phyloP scores from a whole-genome alignment of 257 asterid species.

The Handroanthus guayacan region DNA sequence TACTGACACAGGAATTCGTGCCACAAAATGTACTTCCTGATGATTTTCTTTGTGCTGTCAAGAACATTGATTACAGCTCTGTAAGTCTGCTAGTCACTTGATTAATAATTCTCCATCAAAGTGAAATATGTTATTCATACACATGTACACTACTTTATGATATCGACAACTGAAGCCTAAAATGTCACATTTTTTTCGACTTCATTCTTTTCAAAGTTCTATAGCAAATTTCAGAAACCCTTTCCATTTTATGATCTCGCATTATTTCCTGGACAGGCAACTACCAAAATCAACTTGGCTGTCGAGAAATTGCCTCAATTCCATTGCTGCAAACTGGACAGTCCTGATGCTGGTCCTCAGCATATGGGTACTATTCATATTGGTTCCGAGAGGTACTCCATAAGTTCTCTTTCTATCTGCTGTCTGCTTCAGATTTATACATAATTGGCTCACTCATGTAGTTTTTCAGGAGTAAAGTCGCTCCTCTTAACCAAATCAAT shows the following conservation, averaged over 20 bases:
- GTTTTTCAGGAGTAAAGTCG: slow-evolving; percentile 8
- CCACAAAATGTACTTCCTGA: slow-evolving; percentile 77
- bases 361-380: slow-evolving; percentile 96
- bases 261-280: slow-evolving; percentile 67
- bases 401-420: slow-evolving; percentile 11
- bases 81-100: slow-evolving; percentile 57
- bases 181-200: not conserved
- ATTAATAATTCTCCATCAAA: not conserved
- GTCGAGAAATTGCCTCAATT: slow-evolving; percentile 81
- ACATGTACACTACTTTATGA: not conserved
- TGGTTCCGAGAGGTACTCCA: slow-evolving; percentile 82
- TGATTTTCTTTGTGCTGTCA: slow-evolving; percentile 70
- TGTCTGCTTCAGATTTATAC: slow-evolving; percentile 29
- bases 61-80: slow-evolving; percentile 84
- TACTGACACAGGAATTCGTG: slow-evolving; percentile 74
- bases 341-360: slow-evolving; percentile 83
- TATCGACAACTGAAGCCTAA: not conserved
- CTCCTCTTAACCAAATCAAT: not conserved
- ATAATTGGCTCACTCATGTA: not conserved
- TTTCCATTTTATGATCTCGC: not conserved
- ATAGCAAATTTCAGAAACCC: not conserved
- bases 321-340: slow-evolving; percentile 66
- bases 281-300: slow-evolving; percentile 94
- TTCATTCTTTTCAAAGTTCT: slow-evolving; percentile 4
- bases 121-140: not conserved